Evolutionary conservation across 208 protist genomes (phyloP).

Genomic region (Angomonas desouzai): DNA sequence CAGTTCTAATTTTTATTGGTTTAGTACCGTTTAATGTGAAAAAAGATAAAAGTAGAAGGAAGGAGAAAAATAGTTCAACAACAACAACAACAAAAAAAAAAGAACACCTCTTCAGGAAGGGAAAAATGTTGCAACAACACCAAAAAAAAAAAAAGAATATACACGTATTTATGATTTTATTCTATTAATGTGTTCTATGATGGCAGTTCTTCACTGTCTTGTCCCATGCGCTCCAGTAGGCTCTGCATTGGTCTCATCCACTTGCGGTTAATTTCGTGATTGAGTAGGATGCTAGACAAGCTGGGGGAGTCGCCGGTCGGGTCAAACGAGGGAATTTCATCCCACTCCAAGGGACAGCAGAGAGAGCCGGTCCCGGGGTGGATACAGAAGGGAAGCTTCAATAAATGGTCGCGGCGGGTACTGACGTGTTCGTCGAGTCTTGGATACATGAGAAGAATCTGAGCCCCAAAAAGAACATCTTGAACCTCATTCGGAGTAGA

Average conservation of each 20-base stretch:
- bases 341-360: slow-evolving; percentile 83
- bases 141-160: neutral
- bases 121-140: slow-evolving; percentile 12
- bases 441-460: slow-evolving; percentile 92
- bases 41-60: slow-evolving; percentile 1
- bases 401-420: slow-evolving; percentile 96
- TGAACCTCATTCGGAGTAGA: slow-evolving; percentile 26
- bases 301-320: slow-evolving; percentile 64
- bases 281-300: slow-evolving; percentile 58
- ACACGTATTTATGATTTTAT: neutral
- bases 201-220: slow-evolving; percentile 39
- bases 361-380: slow-evolving; percentile 91
- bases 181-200: slow-evolving; percentile 18
- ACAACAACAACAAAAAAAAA: slow-evolving; percentile 3
- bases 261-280: slow-evolving; percentile 56
- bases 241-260: slow-evolving; percentile 57
- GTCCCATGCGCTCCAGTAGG: slow-evolving; percentile 65
- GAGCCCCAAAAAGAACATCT: slow-evolving; percentile 51
- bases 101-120: neutral
- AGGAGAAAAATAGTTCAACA: neutral
- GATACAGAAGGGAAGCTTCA: slow-evolving; percentile 98
- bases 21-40: neutral
- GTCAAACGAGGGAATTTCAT: slow-evolving; percentile 57
- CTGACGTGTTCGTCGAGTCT: slow-evolving; percentile 97
- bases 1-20: neutral